Evolutionary conservation across 345 rosid species (phyloP), one percentile per base, ranked within the genome.

Genomic region (Firmiana major): DNA sequence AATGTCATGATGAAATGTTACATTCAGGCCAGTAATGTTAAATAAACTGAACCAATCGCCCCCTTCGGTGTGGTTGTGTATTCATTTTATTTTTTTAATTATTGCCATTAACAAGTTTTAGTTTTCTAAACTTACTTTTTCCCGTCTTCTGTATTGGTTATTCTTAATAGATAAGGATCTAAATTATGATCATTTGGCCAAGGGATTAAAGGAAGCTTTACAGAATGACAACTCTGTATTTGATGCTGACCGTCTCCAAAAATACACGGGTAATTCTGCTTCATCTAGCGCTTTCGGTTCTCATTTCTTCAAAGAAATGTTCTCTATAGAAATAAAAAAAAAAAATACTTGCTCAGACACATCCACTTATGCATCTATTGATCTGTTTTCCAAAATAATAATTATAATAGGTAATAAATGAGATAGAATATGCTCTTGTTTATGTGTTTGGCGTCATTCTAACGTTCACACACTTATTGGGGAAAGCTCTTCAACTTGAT

Each of bases 191-290:
- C 78, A 88, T 78, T 64, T 92, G 79, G 94, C 97, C 38, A 82
- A 40, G 73, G 93, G 97, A n/a, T 82, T 89, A 42, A 90, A 87
- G 83, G 89, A 74, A 70, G 97, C 97, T 73, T 80, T 90, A 85
- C 77, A 84, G 82, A 84, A 87, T 49, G 94, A 92, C 81, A 83
- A 86, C 70, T 89, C 93, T 77, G 89, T 77, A 9, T 90, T 92
- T 80, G 90, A 92, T 77, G 94, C 94, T 31, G 91, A 89, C 78
- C 88, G 86, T 51, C 87, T 90, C 82, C 92, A 89, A 62, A 85
- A 84, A 75, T 87, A 74, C 87, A 90, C 93, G 43, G 94, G 94
- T 90, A 82, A 53, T 31, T 58, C 68, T 74, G 65, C 46, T 54
- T 62, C 24, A 64, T 64, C 46, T 64, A 17, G 13, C n/a, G 9